These are phyloP conservation scores for Melastoma candidum DNA, from an alignment of 441 rosid species.

Conservation along the genomic window DNA sequence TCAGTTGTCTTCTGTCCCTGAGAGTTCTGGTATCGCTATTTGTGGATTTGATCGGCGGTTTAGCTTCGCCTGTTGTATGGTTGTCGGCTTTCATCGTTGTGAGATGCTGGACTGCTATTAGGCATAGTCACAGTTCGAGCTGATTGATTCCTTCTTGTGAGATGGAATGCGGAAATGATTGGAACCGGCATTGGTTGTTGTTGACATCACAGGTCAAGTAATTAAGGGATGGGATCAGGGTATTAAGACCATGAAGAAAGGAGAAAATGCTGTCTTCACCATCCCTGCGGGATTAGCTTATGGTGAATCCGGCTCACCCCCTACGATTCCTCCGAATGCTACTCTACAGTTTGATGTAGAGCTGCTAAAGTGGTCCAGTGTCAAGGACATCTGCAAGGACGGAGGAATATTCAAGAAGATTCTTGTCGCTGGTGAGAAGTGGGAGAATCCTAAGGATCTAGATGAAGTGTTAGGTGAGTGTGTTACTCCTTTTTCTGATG, in stretches of 20 bases:
- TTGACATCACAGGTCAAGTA: slow-evolving; percentile 26
- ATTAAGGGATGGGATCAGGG: slow-evolving; percentile 43
- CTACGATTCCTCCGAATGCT: slow-evolving; percentile 32
- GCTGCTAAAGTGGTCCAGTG: slow-evolving; percentile 43
- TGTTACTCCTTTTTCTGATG: slow-evolving; percentile 8
- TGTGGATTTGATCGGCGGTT: too few species aligned
- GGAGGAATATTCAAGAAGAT: slow-evolving; percentile 53
- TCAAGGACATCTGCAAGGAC: slow-evolving; percentile 45
- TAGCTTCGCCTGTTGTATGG: too few species aligned
- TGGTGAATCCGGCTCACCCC: slow-evolving; percentile 30
- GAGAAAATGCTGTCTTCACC: slow-evolving; percentile 46
- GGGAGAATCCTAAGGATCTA: slow-evolving; percentile 34
- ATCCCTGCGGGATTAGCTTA: slow-evolving; percentile 39
- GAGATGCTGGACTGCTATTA: too few species aligned
- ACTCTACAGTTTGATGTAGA: slow-evolving; percentile 38
- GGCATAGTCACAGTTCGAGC: too few species aligned
- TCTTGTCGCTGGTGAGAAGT: slow-evolving; percentile 32
- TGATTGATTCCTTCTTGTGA: too few species aligned
- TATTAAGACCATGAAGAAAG: slow-evolving; percentile 41
- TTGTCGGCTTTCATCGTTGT: too few species aligned
- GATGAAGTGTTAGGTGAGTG: slow-evolving; percentile 58
- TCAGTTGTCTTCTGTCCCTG: slow-evolving; percentile 12
- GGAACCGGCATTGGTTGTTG: neutral
- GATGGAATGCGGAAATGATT: too few species aligned
- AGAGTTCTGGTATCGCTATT: neutral